Evolutionary conservation across 1,284 basidiomycete species (phyloP).

Genomic region (Malassezia nana): DNA sequence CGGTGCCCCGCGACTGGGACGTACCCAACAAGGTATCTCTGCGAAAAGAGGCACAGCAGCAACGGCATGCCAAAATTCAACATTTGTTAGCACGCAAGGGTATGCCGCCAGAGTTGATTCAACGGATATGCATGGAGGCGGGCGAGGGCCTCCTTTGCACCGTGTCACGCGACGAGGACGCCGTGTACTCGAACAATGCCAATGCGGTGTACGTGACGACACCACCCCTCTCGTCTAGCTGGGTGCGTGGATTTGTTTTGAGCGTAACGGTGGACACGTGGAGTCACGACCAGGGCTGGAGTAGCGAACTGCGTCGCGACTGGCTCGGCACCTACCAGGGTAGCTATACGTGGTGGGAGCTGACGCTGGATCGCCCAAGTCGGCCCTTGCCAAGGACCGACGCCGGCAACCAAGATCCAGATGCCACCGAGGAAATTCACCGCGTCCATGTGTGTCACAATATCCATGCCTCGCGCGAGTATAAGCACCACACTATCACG

Average conservation of each 20-base stretch:
- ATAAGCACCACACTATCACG: background rate
- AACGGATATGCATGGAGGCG: background rate
- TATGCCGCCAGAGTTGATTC: constrained; percentile 9
- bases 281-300: constrained; percentile 20
- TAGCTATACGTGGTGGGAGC: constrained; percentile 19
- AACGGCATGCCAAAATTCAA: background rate
- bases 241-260: background rate
- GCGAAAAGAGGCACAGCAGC: background rate
- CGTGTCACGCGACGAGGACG: background rate
- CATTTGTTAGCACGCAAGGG: background rate
- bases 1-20: constrained; percentile 1
- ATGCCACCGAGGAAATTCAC: constrained; percentile 5
- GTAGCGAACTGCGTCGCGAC: constrained; percentile 8
- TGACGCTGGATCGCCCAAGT: constrained; percentile 8
- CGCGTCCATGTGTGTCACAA: constrained; percentile 11
- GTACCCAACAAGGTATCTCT: background rate
- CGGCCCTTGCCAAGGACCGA: background rate
- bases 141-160: constrained; percentile 1
- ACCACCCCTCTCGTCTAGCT: background rate
- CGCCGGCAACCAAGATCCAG: background rate
- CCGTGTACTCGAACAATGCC: constrained; percentile 9
- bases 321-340: constrained; percentile 17
- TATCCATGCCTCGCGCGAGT: constrained; percentile 9
- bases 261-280: constrained; percentile 6
- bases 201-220: constrained; percentile 10